phyloP scores from a whole-genome alignment of 2,329 filamentous ascomycete species.

The Trichoderma endophyticum region DNA sequence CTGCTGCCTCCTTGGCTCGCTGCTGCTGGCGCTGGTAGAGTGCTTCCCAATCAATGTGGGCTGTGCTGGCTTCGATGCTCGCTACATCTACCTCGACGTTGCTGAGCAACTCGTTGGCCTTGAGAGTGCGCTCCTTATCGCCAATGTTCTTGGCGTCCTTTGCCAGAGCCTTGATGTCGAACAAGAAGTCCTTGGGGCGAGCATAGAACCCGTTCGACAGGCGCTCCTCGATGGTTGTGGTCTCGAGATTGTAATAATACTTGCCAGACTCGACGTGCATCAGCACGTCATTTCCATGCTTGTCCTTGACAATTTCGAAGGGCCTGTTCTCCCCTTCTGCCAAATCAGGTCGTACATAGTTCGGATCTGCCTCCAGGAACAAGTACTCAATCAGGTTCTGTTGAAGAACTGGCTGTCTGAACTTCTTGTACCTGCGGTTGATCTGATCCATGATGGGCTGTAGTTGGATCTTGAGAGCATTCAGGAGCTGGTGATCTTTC shows the following conservation, averaged over 20 bases:
- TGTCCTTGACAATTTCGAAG: conserved; percentile 76
- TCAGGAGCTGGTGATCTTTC: conserved; percentile 78
- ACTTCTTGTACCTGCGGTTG: conserved; percentile 83
- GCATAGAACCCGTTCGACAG: conserved; percentile 96
- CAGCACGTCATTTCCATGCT: conserved; percentile 72
- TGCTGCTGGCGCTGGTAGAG: conserved; percentile 72
- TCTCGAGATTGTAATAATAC: conserved; percentile 93
- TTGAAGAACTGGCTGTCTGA: conserved; percentile 75
- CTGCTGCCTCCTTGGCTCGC: conserved; percentile 57
- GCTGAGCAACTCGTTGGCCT: conserved; percentile 84
- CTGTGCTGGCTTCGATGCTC: conserved; percentile 66
- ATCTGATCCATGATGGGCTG: conserved; percentile 98
- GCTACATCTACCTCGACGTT: conserved; percentile 94
- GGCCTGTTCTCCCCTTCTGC: conserved; percentile 59
- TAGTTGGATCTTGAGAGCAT: conserved; percentile 81
- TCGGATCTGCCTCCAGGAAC: conserved; percentile 77
- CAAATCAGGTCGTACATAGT: conserved; percentile 59
- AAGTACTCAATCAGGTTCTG: conserved; percentile 74
- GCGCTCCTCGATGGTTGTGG: conserved; percentile 90
- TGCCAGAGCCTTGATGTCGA: conserved; percentile 78
- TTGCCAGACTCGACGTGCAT: conserved; percentile 72
- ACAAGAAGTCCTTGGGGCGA: conserved; percentile 81
- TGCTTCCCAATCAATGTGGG: conserved; percentile 73
- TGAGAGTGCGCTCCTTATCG: conserved; percentile 79
- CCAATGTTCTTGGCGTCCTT: conserved; percentile 80